A percentile compares a stretch with the other conserved stretches of the same genome.
These are phyloP conservation scores for Aspergillus aculeatus DNA, from an alignment of 2,329 filamentous ascomycete species.

Conservation along the genomic window DNA sequence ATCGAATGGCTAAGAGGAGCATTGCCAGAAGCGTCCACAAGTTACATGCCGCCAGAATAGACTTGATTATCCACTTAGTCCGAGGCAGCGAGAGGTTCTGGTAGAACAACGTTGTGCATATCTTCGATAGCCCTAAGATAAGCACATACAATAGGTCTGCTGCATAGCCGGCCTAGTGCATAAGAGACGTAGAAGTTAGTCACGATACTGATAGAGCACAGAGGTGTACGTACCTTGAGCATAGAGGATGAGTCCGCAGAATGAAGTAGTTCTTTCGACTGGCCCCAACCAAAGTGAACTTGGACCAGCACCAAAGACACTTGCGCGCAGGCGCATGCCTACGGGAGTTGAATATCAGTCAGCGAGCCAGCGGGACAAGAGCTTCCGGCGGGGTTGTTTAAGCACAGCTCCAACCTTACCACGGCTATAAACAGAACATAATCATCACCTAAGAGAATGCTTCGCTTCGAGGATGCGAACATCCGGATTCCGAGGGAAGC, in stretches of 20 bases:
- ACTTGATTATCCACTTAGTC: conserved; percentile 13
- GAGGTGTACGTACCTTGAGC: conserved; percentile 33
- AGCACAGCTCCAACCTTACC: conserved; percentile 17
- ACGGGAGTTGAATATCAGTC: not conserved
- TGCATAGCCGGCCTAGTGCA: conserved; percentile 34
- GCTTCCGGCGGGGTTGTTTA: not conserved
- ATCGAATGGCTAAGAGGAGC: conserved; percentile 40
- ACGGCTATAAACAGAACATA: conserved; percentile 34
- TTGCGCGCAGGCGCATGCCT: conserved; percentile 40
- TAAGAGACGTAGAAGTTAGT: not conserved
- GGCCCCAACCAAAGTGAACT: conserved; percentile 43
- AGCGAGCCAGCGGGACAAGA: not conserved
- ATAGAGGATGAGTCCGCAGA: conserved; percentile 22
- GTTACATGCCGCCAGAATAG: conserved; percentile 29
- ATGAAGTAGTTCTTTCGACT: conserved; percentile 26
- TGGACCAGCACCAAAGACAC: conserved; percentile 38
- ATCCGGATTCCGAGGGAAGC: conserved; percentile 41
- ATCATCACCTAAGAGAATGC: conserved; percentile 35
- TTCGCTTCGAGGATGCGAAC: conserved; percentile 38
- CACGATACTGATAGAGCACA: not conserved
- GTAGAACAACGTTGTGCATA: conserved; percentile 27
- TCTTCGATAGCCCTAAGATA: conserved; percentile 44
- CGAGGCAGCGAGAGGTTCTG: conserved; percentile 18
- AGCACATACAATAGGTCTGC: conserved; percentile 44
- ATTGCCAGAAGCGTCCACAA: conserved; percentile 37